Evolutionary conservation across 75 land plant genomes (phyloP).

Genomic region (Picea glauca): DNA sequence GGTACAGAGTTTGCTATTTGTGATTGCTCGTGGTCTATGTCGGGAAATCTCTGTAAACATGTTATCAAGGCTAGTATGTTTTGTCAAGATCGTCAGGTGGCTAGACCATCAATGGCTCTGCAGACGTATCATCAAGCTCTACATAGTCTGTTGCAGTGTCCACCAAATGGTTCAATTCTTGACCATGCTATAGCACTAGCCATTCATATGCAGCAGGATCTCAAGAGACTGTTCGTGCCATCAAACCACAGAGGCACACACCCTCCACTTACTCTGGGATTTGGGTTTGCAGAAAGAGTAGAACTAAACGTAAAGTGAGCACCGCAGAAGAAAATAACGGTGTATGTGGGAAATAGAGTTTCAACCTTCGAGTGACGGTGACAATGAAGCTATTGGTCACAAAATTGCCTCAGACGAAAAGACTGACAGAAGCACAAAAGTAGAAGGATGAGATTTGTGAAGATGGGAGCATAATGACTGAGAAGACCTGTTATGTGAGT

Average conservation of each 20-base stretch:
- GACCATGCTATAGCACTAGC: conserved; percentile 67
- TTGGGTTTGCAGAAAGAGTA: conserved; percentile 10
- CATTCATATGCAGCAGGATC: conserved; percentile 32
- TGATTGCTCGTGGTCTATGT: conserved; percentile 61
- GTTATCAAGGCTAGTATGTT: conserved; percentile 38
- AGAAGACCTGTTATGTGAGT: too few species aligned
- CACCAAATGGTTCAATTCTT: conserved; percentile 58
- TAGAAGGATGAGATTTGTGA: too few species aligned
- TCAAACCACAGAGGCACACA: background rate
- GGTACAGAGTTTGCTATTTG: conserved; percentile 67
- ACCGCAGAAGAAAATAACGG: too few species aligned
- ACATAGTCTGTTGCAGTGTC: conserved; percentile 29
- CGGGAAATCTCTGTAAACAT: conserved; percentile 80
- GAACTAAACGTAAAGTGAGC: background rate
- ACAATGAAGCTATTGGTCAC: too few species aligned
- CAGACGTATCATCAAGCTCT: conserved; percentile 35
- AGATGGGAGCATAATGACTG: too few species aligned
- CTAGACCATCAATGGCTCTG: conserved; percentile 34
- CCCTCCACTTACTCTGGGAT: background rate
- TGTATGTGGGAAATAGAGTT: too few species aligned
- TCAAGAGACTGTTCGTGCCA: conserved; percentile 19
- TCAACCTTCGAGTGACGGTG: too few species aligned
- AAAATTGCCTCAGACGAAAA: too few species aligned
- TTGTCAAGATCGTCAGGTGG: conserved; percentile 28
- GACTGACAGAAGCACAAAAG: too few species aligned